Base-by-base conservation (phyloP, 345 rosid species). In the Lepidium africanum region DNA sequence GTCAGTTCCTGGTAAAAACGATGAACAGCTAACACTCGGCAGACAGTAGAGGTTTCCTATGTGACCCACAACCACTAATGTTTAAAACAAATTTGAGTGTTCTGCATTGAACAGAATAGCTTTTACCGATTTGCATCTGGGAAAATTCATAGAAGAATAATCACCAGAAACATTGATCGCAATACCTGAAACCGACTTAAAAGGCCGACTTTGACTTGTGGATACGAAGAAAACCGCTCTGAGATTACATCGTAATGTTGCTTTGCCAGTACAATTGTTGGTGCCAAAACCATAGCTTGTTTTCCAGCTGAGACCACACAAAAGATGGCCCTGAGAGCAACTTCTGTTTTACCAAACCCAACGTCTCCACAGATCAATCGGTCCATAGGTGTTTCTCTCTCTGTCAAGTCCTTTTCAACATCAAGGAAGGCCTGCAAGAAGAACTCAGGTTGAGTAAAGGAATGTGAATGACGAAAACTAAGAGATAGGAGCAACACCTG, bases 281-380 rank as follows among this genome's bases (percentile, higher is more conserved):
- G 98, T 39, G 98, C 97, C 60, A 93, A 81, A 74, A 93, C 87
- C 98, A 93, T 93, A 67, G 96, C 89, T 84, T 93, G 97, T 80
- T 88, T 93, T 74, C 94, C 91, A 37, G 96, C 79, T n/a, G 89
- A 87, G 45, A 90, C 84, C 30, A 87, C 96, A 77, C 88, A 85
- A 70, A 86, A 87, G 64, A 90, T 86, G 76, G 94, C 98, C 58
- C 98, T 93, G 41, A 93, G 71, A 63, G 96, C 98, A 76, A 90
- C 98, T 80, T 93, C 97, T 36, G 98, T 90, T 81, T 93, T 93
- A 54, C 98, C 98, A 84, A 93, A 93, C 40, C 98, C 98, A 81
- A 90, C 97, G 80, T 90, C 98, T 65, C 98, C 97, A 59, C 94
- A 93, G 52, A 93, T 93, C 70, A 93, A 72, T 50, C 98, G 79